Evolutionary conservation across 140 eudicot species (phyloP).

Genomic region (Cichorium intybus): DNA sequence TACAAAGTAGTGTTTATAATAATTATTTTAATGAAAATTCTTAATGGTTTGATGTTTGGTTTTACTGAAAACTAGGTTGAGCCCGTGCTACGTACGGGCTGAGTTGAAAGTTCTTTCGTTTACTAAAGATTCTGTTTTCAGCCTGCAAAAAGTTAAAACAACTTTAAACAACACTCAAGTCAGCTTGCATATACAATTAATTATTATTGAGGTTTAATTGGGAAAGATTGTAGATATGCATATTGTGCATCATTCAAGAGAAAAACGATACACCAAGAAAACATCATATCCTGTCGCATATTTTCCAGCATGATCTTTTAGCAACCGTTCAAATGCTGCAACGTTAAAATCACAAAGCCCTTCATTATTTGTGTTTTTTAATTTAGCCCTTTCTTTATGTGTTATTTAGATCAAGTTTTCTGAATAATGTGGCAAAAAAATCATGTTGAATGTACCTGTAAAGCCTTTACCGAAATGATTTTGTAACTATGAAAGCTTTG

Average conservation of each 20-base stretch:
- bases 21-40: no score
- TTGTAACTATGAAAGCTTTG: constrained; percentile 48
- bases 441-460: constrained; percentile 40
- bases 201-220: neutral
- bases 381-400: neutral
- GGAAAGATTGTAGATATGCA: constrained; percentile 3
- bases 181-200: constrained; percentile 63
- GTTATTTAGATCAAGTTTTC: neutral
- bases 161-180: no score
- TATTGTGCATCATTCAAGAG: no score
- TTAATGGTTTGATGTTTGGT: no score
- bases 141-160: no score
- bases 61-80: no score
- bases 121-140: no score
- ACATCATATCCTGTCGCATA: constrained; percentile 82
- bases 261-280: constrained; percentile 56
- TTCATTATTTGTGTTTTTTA: no score
- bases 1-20: no score
- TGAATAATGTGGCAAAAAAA: constrained; percentile 14
- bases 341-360: neutral
- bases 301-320: constrained; percentile 54
- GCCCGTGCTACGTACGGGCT: no score
- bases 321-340: constrained; percentile 77
- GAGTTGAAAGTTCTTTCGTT: no score
- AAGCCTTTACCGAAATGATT: constrained; percentile 61